Conservation (phyloP, 257 asterid species). For the Solanum etuberosum region DNA sequence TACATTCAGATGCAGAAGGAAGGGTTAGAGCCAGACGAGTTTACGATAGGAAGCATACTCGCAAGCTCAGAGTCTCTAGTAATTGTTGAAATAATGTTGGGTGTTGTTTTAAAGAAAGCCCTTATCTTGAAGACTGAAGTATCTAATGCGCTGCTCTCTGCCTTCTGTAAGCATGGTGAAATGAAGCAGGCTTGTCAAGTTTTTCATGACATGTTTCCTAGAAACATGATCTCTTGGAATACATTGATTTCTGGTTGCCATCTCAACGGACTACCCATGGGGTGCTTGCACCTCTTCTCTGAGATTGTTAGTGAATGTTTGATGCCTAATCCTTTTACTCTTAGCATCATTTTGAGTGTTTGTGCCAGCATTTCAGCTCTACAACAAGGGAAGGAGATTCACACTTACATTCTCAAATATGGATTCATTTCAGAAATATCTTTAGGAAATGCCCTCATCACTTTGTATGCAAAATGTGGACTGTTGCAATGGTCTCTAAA, state of each 20-base stretch:
- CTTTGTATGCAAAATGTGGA: conserved; percentile 62
- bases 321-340: conserved; percentile 58
- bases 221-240: conserved; percentile 81
- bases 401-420: conserved; percentile 29
- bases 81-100: conserved; percentile 52
- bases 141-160: conserved; percentile 63
- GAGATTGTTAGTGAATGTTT: conserved; percentile 19
- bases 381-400: conserved; percentile 56
- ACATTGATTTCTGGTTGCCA: conserved; percentile 62
- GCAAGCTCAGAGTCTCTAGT: conserved; percentile 31
- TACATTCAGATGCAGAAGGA: conserved; percentile 53
- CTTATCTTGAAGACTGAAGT: conserved; percentile 54
- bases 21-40: conserved; percentile 54
- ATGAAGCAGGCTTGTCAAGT: conserved; percentile 36
- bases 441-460: conserved; percentile 57
- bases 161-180: conserved; percentile 39
- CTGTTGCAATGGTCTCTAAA: conserved; percentile 35
- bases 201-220: conserved; percentile 33
- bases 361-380: conserved; percentile 54
- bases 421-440: conserved; percentile 40
- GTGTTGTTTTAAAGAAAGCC: conserved; percentile 38
- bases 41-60: conserved; percentile 67
- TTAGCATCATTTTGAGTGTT: conserved; percentile 58
- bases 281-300: conserved; percentile 41
- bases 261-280: conserved; percentile 37